A percentile compares a stretch with the other conserved stretches of the same genome.
These are phyloP conservation scores for Leptographium flavum DNA, from an alignment of 2,329 filamentous ascomycete species.

Conservation along the genomic window DNA sequence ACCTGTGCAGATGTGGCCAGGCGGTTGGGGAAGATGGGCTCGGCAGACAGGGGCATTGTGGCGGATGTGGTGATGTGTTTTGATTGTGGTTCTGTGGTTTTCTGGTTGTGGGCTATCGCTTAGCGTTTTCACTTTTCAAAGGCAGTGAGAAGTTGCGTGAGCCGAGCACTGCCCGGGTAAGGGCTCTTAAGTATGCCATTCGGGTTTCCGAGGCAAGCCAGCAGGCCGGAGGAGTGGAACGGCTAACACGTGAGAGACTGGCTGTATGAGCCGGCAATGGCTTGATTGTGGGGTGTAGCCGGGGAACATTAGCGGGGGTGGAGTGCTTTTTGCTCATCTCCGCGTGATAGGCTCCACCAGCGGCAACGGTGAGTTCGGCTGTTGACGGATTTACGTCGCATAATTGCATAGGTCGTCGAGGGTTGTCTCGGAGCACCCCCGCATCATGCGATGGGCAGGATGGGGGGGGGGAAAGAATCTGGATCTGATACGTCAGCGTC, in stretches of 20 bases:
- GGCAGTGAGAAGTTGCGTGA: not conserved
- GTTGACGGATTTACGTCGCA: too few species aligned
- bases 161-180: not conserved
- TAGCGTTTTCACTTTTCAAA: not conserved
- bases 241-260: conserved; percentile 2
- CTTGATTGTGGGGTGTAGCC: conserved; percentile 4
- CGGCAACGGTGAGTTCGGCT: too few species aligned
- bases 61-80: not conserved
- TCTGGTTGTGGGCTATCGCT: too few species aligned
- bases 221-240: not conserved
- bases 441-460: too few species aligned
- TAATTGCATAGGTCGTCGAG: too few species aligned
- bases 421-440: too few species aligned
- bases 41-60: conserved; percentile 2
- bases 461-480: too few species aligned
- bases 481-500: too few species aligned
- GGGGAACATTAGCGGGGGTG: not conserved
- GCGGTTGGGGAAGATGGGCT: conserved; percentile 2
- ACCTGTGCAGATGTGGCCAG: conserved; percentile 15
- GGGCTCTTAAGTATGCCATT: not conserved
- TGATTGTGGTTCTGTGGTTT: not conserved
- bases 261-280: not conserved
- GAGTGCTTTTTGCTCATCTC: not conserved
- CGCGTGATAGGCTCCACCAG: not conserved
- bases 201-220: not conserved